A percentile compares a stretch with the other conserved stretches of the same genome.
These are phyloP conservation scores for Epichloe glyceriae DNA, from an alignment of 2,329 filamentous ascomycete genomes.

Conservation along the genomic window DNA sequence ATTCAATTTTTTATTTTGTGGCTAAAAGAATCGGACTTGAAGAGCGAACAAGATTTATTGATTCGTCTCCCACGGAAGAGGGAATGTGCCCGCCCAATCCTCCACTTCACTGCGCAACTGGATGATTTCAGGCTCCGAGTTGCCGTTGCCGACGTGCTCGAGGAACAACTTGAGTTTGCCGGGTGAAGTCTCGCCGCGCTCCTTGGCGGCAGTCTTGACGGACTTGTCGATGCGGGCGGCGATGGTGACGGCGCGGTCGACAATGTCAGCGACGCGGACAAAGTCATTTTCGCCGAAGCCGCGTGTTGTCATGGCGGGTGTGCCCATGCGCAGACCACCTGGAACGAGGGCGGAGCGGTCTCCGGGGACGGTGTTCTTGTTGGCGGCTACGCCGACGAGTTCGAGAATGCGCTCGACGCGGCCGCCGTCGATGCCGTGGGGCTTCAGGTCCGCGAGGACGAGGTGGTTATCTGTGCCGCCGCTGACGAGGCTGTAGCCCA, in stretches of 20 bases:
- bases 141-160: conserved; percentile 54
- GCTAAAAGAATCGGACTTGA: no score
- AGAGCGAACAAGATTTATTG: conserved; percentile 9
- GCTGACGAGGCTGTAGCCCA: conserved; percentile 80
- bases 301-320: conserved; percentile 93
- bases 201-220: conserved; percentile 54
- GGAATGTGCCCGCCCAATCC: conserved; percentile 65
- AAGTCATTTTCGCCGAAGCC: conserved; percentile 90
- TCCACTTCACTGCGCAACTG: conserved; percentile 63
- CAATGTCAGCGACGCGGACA: conserved; percentile 69
- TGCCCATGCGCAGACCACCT: conserved; percentile 85
- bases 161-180: conserved; percentile 55
- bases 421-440: conserved; percentile 74
- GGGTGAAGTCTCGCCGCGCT: conserved; percentile 52
- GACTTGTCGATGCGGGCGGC: conserved; percentile 63
- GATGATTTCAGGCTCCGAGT: conserved; percentile 56
- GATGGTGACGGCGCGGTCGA: conserved; percentile 71
- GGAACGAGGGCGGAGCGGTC: conserved; percentile 90
- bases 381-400: conserved; percentile 88
- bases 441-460: conserved; percentile 82
- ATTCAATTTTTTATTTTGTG: background rate
- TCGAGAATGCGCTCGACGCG: conserved; percentile 84
- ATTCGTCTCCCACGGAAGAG: conserved; percentile 49
- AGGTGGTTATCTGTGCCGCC: conserved; percentile 97
- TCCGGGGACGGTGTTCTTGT: conserved; percentile 97